phyloP scores from a whole-genome alignment of 2,329 filamentous ascomycete species.

The Nakataea oryzae region DNA sequence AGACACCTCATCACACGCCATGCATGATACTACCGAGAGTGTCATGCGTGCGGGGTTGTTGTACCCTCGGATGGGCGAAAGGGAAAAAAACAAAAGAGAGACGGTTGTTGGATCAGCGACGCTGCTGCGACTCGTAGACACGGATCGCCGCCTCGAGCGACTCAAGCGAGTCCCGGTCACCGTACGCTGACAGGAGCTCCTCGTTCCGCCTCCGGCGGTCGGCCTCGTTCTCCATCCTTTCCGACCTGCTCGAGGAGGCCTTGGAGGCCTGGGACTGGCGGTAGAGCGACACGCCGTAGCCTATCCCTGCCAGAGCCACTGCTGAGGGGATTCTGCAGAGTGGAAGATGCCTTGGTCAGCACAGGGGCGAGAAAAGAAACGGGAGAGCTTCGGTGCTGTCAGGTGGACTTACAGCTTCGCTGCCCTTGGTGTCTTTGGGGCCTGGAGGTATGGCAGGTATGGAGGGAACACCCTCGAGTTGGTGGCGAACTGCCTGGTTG shows the following conservation, averaged over 20 bases:
- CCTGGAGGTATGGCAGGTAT: slow-evolving; percentile 19
- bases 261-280: slow-evolving; percentile 8
- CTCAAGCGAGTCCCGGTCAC: slow-evolving; percentile 18
- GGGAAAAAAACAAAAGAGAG: neutral
- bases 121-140: slow-evolving; percentile 17
- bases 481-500: neutral
- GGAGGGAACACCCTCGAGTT: slow-evolving; percentile 15
- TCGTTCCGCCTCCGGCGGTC: slow-evolving; percentile 10
- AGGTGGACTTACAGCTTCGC: neutral
- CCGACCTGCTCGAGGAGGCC: slow-evolving; percentile 3
- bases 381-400: neutral
- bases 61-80: neutral
- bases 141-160: slow-evolving; percentile 18
- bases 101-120: neutral
- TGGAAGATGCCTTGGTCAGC: neutral
- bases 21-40: neutral
- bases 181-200: slow-evolving; percentile 19
- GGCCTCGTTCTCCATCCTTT: slow-evolving; percentile 7
- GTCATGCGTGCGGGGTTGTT: neutral
- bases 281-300: slow-evolving; percentile 15
- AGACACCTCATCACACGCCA: neutral
- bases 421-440: slow-evolving; percentile 7
- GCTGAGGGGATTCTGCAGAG: slow-evolving; percentile 12
- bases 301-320: slow-evolving; percentile 13
- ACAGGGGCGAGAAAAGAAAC: neutral